phyloP scores from a whole-genome alignment of 345 rosid species.

The Streptanthus diversifolius region DNA sequence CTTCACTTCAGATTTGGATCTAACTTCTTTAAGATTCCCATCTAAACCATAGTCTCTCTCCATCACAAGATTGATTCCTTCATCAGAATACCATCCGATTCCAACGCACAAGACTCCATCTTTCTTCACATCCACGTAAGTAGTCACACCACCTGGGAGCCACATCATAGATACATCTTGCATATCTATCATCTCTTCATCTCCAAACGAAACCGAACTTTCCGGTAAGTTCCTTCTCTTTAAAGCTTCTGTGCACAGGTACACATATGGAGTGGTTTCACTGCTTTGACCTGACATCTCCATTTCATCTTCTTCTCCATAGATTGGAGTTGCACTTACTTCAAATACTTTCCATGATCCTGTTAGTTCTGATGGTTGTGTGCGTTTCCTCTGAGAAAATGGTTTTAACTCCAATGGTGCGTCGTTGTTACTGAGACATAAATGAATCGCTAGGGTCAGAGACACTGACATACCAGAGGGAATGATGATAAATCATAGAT shows the following conservation, averaged over 20 bases:
- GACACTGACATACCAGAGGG: not conserved
- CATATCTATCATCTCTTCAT: conserved; percentile 79
- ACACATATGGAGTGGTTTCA: conserved; percentile 51
- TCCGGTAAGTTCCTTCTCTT: conserved; percentile 78
- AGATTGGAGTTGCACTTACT: conserved; percentile 76
- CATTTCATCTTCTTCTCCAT: conserved; percentile 48
- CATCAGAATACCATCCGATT: conserved; percentile 85
- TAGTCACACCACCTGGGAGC: conserved; percentile 84
- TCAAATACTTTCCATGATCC: conserved; percentile 97
- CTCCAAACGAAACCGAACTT: conserved; percentile 54
- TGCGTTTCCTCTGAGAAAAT: conserved; percentile 69
- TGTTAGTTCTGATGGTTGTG: conserved; percentile 61
- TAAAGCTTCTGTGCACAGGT: conserved; percentile 74
- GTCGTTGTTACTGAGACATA: conserved; percentile 44
- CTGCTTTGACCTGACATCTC: conserved; percentile 18
- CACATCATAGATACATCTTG: conserved; percentile 70
- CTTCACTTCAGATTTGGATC: conserved; percentile 77
- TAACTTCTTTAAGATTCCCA: conserved; percentile 79
- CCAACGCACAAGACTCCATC: conserved; percentile 83
- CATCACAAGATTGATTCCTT: conserved; percentile 89
- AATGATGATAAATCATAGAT: not conserved
- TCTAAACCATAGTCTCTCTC: conserved; percentile 81
- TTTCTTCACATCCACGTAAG: conserved; percentile 62
- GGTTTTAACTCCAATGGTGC: conserved; percentile 53
- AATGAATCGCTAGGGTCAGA: not conserved